Conservation (phyloP, 164 flowering plant species). For the Tetrastigma voinierianum region DNA sequence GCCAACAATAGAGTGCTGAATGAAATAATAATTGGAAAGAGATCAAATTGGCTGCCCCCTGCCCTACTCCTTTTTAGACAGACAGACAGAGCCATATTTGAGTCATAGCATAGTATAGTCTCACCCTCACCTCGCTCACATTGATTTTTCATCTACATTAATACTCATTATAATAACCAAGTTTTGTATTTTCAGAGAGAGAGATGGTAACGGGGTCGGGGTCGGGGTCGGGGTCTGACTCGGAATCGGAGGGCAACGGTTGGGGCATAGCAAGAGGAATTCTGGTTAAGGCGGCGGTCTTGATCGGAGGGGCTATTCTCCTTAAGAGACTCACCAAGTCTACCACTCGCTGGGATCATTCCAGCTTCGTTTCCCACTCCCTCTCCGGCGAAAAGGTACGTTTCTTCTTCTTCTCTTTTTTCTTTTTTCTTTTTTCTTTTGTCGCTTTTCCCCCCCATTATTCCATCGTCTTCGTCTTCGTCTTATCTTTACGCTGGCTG, state of each 20-base stretch:
- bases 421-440: neutral
- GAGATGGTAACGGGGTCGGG: slow-evolving; percentile 12
- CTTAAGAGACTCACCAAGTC: slow-evolving; percentile 77
- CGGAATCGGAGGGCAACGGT: slow-evolving; percentile 26
- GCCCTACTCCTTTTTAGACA: too few relatives aligned
- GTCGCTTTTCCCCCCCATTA: neutral
- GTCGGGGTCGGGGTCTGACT: slow-evolving; percentile 30
- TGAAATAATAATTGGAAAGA: too few relatives aligned
- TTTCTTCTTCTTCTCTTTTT: neutral
- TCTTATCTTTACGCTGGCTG: slow-evolving; percentile 4
- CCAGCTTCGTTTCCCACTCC: slow-evolving; percentile 65
- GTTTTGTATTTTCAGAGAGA: too few relatives aligned
- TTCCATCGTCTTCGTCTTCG: neutral
- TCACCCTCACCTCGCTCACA: too few relatives aligned
- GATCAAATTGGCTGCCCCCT: too few relatives aligned
- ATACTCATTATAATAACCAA: too few relatives aligned
- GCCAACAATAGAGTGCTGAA: too few relatives aligned
- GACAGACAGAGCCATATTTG: too few relatives aligned
- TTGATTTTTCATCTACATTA: too few relatives aligned
- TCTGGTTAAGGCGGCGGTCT: slow-evolving; percentile 58
- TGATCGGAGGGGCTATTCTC: slow-evolving; percentile 77
- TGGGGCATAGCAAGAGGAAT: slow-evolving; percentile 64
- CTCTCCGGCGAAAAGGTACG: slow-evolving; percentile 81
- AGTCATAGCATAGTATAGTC: too few relatives aligned
- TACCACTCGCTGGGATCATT: slow-evolving; percentile 90